Conservation (phyloP, 2,329 filamentous ascomycete species). For the Aureobasidium lini region DNA sequence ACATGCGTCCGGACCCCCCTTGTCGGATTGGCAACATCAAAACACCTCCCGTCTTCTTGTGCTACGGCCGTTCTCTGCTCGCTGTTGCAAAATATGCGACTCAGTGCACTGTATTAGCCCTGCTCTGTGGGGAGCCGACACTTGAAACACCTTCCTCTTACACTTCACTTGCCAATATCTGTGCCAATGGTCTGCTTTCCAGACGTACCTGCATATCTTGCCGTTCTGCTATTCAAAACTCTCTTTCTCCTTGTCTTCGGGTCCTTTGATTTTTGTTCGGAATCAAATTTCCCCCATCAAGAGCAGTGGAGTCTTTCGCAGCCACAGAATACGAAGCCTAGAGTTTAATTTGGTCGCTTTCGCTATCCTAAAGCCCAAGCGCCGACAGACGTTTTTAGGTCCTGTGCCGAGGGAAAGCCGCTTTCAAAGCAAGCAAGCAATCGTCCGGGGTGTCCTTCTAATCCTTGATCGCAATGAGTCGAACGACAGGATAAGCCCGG, state of each 20-base stretch:
- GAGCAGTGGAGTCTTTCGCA: not conserved
- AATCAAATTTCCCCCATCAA: not conserved
- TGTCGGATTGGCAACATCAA: not conserved
- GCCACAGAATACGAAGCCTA: slow-evolving; percentile 11
- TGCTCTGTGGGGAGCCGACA: slow-evolving; percentile 10
- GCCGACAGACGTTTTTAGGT: slow-evolving; percentile 1
- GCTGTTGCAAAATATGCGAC: slow-evolving; percentile 1
- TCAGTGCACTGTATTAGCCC: not conserved
- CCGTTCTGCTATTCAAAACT: slow-evolving; percentile 6
- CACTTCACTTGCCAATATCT: not conserved
- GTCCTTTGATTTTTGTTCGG: not conserved
- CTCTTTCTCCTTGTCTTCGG: not conserved
- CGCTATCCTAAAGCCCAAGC: not conserved
- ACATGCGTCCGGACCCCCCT: slow-evolving; percentile 6
- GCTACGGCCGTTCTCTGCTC: slow-evolving; percentile 4
- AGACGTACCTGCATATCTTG: not conserved
- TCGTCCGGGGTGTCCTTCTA: not conserved
- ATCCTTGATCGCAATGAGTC: not conserved
- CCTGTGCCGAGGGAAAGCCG: slow-evolving; percentile 5
- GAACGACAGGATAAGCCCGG: not conserved
- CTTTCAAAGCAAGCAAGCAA: not conserved
- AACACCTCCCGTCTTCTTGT: not conserved
- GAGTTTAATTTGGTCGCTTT: slow-evolving; percentile 8
- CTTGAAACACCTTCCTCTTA: not conserved
- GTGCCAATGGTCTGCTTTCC: not conserved